Evolutionary conservation across 2,329 filamentous ascomycete genomes (phyloP).

Genomic region (Chaetothyriales sp.): DNA sequence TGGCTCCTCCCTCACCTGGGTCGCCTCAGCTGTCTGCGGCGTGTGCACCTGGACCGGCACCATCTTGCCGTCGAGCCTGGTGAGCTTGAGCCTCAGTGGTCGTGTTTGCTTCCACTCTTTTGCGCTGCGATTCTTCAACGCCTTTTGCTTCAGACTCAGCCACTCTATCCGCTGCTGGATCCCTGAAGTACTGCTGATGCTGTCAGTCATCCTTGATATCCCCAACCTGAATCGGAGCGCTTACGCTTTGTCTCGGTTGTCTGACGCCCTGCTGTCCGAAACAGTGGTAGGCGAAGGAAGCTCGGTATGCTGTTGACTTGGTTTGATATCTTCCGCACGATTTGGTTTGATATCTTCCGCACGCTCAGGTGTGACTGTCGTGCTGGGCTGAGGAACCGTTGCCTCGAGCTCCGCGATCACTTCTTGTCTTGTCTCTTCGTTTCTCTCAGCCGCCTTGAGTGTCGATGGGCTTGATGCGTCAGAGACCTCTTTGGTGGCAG

Average conservation of each 20-base stretch:
- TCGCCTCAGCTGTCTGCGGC: not conserved
- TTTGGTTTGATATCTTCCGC: too few species aligned
- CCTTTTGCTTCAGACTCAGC: conserved; percentile 7
- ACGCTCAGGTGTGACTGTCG: not conserved
- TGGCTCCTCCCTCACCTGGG: not conserved
- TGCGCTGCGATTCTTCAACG: conserved; percentile 3
- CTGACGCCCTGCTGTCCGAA: not conserved
- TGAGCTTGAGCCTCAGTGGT: conserved; percentile 10
- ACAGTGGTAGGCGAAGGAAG: conserved; percentile 11
- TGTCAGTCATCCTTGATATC: not conserved
- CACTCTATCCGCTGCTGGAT: not conserved
- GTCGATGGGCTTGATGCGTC: not conserved
- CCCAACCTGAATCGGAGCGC: not conserved
- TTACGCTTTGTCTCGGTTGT: conserved; percentile 4
- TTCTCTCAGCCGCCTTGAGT: not conserved
- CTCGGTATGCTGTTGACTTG: conserved; percentile 5
- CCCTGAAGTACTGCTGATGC: not conserved
- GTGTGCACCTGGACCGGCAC: conserved; percentile 9
- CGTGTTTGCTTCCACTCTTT: conserved; percentile 6
- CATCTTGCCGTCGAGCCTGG: conserved; percentile 12
- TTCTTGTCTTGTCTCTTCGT: not conserved
- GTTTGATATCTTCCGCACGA: not conserved
- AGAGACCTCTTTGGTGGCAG: not conserved
- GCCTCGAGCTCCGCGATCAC: conserved; percentile 16
- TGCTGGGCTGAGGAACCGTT: not conserved